Percentiles rank a stretch among this genome's conserved stretches.
Evolutionary conservation across 176 grass and related monocot species (phyloP).

Genomic region (Leersia perrieri): DNA sequence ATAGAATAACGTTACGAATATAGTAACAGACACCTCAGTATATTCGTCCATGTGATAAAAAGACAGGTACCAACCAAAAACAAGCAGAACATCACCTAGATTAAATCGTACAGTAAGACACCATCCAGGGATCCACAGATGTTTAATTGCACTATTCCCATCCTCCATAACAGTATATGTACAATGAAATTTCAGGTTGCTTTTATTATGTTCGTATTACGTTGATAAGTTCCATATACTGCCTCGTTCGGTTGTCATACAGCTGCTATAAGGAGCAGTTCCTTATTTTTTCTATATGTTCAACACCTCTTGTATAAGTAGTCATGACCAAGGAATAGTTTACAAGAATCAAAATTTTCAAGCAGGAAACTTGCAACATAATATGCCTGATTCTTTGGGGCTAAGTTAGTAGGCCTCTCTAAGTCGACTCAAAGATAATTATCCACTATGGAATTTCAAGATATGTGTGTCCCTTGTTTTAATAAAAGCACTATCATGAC

Average conservation of each 20-base stretch:
- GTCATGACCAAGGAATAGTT: neutral
- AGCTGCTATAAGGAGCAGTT: neutral
- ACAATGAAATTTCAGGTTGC: neutral
- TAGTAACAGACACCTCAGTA: neutral
- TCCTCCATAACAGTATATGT: neutral
- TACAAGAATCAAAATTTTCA: neutral
- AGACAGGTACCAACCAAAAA: conserved; percentile 3
- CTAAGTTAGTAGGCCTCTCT: neutral
- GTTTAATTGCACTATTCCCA: neutral
- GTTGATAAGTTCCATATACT: neutral
- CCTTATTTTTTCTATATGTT: neutral
- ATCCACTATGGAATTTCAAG: neutral
- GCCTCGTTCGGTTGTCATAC: neutral
- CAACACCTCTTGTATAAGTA: neutral
- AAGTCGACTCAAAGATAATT: neutral
- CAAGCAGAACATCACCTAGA: neutral
- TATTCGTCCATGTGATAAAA: neutral
- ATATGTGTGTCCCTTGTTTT: neutral
- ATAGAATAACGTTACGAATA: neutral
- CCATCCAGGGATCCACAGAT: neutral
- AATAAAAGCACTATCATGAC: neutral
- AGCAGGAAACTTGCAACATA: neutral
- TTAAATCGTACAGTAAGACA: neutral
- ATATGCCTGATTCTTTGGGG: neutral
- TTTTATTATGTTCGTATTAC: neutral